phyloP scores from a whole-genome alignment of 352 stramenopile species.

The Pythium volutum region DNA sequence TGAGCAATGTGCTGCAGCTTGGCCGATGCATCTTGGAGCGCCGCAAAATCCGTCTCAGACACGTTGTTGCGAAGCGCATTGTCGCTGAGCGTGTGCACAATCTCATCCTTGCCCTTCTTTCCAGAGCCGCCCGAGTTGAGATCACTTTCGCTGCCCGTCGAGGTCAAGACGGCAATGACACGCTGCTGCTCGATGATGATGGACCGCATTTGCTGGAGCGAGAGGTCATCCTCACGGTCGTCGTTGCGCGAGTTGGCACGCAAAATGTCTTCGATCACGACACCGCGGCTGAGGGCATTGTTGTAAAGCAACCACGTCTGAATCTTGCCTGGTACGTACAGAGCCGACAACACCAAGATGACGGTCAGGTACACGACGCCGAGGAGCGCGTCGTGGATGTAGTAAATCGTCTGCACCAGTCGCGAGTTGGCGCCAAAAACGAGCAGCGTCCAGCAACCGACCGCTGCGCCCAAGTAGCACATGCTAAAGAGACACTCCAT shows the following conservation, averaged over 20 bases:
- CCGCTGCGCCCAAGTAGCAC: slow-evolving; percentile 86
- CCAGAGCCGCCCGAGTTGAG: neutral
- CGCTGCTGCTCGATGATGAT: slow-evolving; percentile 52
- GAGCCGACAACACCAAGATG: slow-evolving; percentile 83
- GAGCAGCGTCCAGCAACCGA: slow-evolving; percentile 57
- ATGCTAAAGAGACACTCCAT: slow-evolving; percentile 80
- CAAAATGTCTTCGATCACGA: slow-evolving; percentile 94
- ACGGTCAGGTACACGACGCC: slow-evolving; percentile 86
- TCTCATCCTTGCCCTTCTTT: slow-evolving; percentile 27
- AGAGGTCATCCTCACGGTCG: slow-evolving; percentile 42
- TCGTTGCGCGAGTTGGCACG: slow-evolving; percentile 37
- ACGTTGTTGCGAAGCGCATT: slow-evolving; percentile 30
- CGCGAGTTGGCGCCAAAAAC: slow-evolving; percentile 72
- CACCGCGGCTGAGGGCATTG: slow-evolving; percentile 91
- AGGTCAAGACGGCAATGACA: slow-evolving; percentile 33
- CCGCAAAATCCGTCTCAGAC: slow-evolving; percentile 36
- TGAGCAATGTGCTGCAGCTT: slow-evolving; percentile 34
- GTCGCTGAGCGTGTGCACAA: slow-evolving; percentile 35
- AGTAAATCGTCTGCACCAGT: slow-evolving; percentile 86
- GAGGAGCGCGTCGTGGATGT: slow-evolving; percentile 88
- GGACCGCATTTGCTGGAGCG: slow-evolving; percentile 38
- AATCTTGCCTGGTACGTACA: slow-evolving; percentile 74
- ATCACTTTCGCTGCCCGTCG: slow-evolving; percentile 37
- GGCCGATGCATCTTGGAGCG: slow-evolving; percentile 33
- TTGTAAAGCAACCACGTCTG: slow-evolving; percentile 95